phyloP scores from a whole-genome alignment of 441 rosid species.

The Gossypium trilobum region DNA sequence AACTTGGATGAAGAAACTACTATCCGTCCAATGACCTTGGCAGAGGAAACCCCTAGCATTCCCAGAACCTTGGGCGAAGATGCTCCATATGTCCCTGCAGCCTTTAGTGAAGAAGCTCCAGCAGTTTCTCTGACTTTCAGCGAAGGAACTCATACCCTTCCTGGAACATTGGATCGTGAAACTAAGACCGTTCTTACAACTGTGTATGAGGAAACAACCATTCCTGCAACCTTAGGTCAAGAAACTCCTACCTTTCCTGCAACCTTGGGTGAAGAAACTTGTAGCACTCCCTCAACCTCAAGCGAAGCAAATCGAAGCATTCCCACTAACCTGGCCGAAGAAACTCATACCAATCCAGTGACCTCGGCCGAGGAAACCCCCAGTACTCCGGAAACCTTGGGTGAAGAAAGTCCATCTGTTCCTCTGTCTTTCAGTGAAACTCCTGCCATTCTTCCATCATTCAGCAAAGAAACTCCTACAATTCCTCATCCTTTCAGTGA shows the following conservation, averaged over 20 bases:
- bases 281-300: neutral
- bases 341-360: neutral
- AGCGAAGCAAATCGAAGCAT: neutral
- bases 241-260: neutral
- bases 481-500: neutral
- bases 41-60: neutral
- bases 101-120: too few species aligned
- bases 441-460: neutral
- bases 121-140: too few species aligned
- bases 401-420: neutral
- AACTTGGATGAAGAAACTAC: neutral
- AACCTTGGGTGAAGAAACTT: slow-evolving; percentile 6
- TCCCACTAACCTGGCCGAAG: neutral
- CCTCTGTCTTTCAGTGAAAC: neutral
- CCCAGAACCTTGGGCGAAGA: neutral
- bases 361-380: neutral
- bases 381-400: neutral
- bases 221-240: neutral
- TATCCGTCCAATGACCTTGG: neutral
- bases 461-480: neutral
- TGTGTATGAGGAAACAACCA: neutral
- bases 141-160: too few species aligned
- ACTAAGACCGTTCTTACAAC: neutral
- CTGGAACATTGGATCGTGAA: too few species aligned
- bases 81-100: too few species aligned